Base-by-base conservation (phyloP, 192 early-diverging fungal genomes). In the Rhizoclosmatium globosum region DNA sequence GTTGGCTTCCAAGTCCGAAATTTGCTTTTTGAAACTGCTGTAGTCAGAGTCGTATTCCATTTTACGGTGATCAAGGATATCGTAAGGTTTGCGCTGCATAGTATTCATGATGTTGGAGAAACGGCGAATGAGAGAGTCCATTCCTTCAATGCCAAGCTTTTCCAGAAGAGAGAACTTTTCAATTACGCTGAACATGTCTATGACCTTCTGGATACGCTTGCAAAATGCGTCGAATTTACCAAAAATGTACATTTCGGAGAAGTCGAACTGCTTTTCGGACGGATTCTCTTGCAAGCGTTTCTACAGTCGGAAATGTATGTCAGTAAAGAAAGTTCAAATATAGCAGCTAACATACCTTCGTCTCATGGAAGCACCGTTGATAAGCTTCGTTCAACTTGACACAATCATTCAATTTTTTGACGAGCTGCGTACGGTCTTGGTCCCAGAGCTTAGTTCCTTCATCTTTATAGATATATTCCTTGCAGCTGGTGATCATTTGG, bases 181-280 rank as follows among this genome's bases (percentile, higher is more conserved):
- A 68, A 91, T 91, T 56, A 91, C 85, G 57, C 80, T 87, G 81
- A 91, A 91, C 90, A 91, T 91, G 76, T 91, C 90, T 64, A 89
- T 88, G 41, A 91, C 88, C 62, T 91, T 91, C 80, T 91, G 89
- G 71, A 91, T 89, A 15, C 90, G 86, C 75, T 91, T 91, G 85
- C 90, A 91, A 72, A 91, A 91, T 19, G 90, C 90, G 77, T 91
- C 90, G 73, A 91, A 91, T 74, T 91, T 91, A 44, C 90, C 90
- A 74, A 91, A 91, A 76, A 91, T 91, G 78, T 91, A 91, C 90
- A 91, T 91, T 85, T 91, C 90, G 9, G 85, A 87, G 71, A 91
- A 91, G 77, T 91, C 90, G 68, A 91, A 91, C 59, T 91, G 90
- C 77, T 91, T 91, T 76, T 91, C 90, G 19, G 80, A 66, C 3